These are phyloP conservation scores for Mortierella antarctica DNA, from an alignment of 192 early-diverging fungal species.

Conservation along the genomic window DNA sequence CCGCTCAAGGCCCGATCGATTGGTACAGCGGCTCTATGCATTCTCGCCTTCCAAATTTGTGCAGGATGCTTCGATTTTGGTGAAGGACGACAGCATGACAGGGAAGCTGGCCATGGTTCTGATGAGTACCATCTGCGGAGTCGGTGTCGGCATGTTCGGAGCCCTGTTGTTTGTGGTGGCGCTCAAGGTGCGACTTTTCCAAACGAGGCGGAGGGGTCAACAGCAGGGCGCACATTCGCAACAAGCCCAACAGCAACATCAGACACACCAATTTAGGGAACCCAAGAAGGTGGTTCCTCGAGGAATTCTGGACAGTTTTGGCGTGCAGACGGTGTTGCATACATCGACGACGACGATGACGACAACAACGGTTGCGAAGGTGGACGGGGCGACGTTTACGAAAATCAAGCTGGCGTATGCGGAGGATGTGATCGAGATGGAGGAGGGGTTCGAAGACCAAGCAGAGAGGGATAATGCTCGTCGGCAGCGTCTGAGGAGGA, in stretches of 20 bases:
- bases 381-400: not conserved
- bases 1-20: not conserved
- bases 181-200: slow-evolving; percentile 41
- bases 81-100: slow-evolving; percentile 16
- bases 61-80: slow-evolving; percentile 18
- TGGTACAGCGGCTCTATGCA: slow-evolving; percentile 14
- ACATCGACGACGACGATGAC: slow-evolving; percentile 11
- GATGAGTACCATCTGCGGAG: slow-evolving; percentile 35
- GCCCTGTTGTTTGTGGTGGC: slow-evolving; percentile 41
- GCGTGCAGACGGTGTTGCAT: slow-evolving; percentile 34
- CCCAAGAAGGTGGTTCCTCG: slow-evolving; percentile 33
- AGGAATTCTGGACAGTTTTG: slow-evolving; percentile 34
- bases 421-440: slow-evolving; percentile 43
- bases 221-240: not conserved
- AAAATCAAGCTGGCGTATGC: slow-evolving; percentile 13
- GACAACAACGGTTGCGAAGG: not conserved
- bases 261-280: not conserved
- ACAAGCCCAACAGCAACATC: slow-evolving; percentile 10
- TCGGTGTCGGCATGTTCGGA: slow-evolving; percentile 39
- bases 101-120: slow-evolving; percentile 40
- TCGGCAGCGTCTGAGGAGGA: slow-evolving; percentile 8
- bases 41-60: slow-evolving; percentile 19
- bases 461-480: slow-evolving; percentile 9
- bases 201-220: slow-evolving; percentile 9
- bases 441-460: slow-evolving; percentile 29